Base-by-base conservation (phyloP, 371 early-diverging fungal species). In the Dinochytrium kinnereticum region DNA sequence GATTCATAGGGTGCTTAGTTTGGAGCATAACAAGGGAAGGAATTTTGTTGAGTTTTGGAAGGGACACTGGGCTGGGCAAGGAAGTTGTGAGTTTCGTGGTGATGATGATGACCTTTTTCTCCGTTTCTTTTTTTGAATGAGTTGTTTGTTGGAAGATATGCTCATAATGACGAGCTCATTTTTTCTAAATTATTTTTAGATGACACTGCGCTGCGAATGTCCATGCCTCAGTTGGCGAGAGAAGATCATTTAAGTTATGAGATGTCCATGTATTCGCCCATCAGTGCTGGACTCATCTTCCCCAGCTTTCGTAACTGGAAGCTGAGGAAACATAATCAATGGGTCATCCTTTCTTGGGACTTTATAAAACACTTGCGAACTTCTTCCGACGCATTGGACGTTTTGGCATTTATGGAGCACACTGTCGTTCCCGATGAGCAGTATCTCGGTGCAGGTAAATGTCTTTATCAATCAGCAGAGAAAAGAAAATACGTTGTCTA, bases 381-480 rank as follows among this genome's bases (percentile, higher is more conserved):
- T 36, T 53, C 72, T 26, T 2, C 15, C 7, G 73, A 74, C 1
- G 75, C 75, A 17, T 30, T 76, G 19, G 70, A 73, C 44, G 51
- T 74, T n/a, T 71, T 83, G 21, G 80, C 83, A 1, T 76, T 59
- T 57, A 71, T 78, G 73, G 83, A 83, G 76, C 76, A 74, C 59
- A 67, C 75, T 1, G 64, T 17, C 24, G 77, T 75, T 10, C 80
- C 83, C 13, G 78, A 80, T 55, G 83, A 83, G 53, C 38, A 67
- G 21, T 79, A 71, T 64, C 77, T 83, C 69, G 71, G 75, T 5
- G 78, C 79, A 19, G 79, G 81, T 81, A 64, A 24, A 38, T 59
- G n/a, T 26, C n/a, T n/a, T n/a, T n/a, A n/a, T n/a, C n/a, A n/a
- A n/a, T n/a, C n/a, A n/a, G n/a, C n/a, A n/a, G n/a, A n/a, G n/a